Evolutionary conservation across 768 basidiomycete genomes (phyloP).

Genomic region (Calocybe indica): DNA sequence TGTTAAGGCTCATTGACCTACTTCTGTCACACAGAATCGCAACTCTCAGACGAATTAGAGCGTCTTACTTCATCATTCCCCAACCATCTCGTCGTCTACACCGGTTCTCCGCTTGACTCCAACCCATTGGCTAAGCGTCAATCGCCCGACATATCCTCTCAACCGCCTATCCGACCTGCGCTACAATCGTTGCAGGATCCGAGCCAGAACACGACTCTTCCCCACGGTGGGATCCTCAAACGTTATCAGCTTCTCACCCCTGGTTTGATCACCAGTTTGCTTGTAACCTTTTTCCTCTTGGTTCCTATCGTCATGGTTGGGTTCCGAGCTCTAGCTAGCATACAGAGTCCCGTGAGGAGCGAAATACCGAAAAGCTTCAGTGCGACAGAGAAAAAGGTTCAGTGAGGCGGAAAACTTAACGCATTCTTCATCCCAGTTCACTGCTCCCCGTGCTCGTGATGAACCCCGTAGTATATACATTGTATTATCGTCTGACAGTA

Average conservation of each 20-base stretch:
- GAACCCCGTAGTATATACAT: no score
- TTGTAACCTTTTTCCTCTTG: slow-evolving; percentile 61
- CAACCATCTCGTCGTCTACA: slow-evolving; percentile 61
- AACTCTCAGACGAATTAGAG: slow-evolving; percentile 44
- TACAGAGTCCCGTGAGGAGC: slow-evolving; percentile 61
- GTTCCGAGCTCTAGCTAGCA: slow-evolving; percentile 62
- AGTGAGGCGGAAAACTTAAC: slow-evolving; percentile 31
- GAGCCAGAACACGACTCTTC: not conserved
- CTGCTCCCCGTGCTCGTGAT: no score
- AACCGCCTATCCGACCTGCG: no score
- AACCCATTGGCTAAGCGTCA: slow-evolving; percentile 31
- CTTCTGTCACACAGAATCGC: slow-evolving; percentile 27
- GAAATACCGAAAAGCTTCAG: slow-evolving; percentile 63
- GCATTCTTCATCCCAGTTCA: not conserved
- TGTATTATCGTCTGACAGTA: no score
- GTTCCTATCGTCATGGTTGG: slow-evolving; percentile 62
- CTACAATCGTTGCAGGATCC: no score
- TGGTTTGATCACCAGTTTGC: slow-evolving; percentile 58
- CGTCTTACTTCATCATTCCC: slow-evolving; percentile 43
- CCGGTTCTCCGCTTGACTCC: slow-evolving; percentile 40
- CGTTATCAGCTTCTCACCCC: slow-evolving; percentile 77
- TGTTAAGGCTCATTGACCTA: slow-evolving; percentile 5
- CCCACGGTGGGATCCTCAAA: slow-evolving; percentile 55
- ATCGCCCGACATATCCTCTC: slow-evolving; percentile 8
- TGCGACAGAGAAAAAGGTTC: slow-evolving; percentile 71